Evolutionary conservation across 2,329 filamentous ascomycete genomes (phyloP).

Genomic region (Stachybotrys chlorohalonatus): DNA sequence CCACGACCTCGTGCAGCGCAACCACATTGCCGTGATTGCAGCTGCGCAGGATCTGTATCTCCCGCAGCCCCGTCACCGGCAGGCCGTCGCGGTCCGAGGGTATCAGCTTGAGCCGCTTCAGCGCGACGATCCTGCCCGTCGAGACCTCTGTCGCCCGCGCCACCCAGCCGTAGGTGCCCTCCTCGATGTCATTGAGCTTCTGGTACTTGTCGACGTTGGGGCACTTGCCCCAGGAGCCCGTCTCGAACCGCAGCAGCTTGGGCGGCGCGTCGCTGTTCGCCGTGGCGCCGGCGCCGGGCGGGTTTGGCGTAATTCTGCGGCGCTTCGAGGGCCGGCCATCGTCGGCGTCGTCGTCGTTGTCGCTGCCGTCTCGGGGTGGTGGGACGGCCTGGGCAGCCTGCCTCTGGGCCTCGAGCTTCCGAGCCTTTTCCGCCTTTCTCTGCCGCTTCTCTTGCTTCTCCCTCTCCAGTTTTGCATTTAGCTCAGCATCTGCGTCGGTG

Average conservation of each 20-base stretch:
- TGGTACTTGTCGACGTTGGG: conserved; percentile 82
- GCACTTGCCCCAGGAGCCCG: conserved; percentile 57
- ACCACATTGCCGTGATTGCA: conserved; percentile 80
- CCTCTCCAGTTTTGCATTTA: conserved; percentile 61
- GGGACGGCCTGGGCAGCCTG: conserved; percentile 21
- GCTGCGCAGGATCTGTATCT: conserved; percentile 84
- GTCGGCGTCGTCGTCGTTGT: conserved; percentile 16
- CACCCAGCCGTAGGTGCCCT: conserved; percentile 93
- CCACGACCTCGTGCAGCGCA: conserved; percentile 70
- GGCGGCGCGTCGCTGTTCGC: conserved; percentile 20
- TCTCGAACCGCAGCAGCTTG: conserved; percentile 63
- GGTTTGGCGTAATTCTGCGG: conserved; percentile 47
- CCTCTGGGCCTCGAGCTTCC: conserved; percentile 45
- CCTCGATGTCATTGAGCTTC: conserved; percentile 91
- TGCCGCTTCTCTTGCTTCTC: conserved; percentile 89
- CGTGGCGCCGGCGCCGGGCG: conserved; percentile 10
- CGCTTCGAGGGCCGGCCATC: conserved; percentile 48
- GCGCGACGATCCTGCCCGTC: conserved; percentile 74
- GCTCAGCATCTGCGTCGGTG: conserved; percentile 69
- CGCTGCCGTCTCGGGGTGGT: conserved; percentile 10
- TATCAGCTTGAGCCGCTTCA: conserved; percentile 92
- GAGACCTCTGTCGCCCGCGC: conserved; percentile 67
- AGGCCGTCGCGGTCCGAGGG: conserved; percentile 63
- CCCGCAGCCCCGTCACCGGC: conserved; percentile 83
- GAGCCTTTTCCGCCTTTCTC: conserved; percentile 72